These are phyloP conservation scores for Vanderwaltozyma yarrowii DNA, from an alignment of 805 yeast species.

Conservation along the genomic window DNA sequence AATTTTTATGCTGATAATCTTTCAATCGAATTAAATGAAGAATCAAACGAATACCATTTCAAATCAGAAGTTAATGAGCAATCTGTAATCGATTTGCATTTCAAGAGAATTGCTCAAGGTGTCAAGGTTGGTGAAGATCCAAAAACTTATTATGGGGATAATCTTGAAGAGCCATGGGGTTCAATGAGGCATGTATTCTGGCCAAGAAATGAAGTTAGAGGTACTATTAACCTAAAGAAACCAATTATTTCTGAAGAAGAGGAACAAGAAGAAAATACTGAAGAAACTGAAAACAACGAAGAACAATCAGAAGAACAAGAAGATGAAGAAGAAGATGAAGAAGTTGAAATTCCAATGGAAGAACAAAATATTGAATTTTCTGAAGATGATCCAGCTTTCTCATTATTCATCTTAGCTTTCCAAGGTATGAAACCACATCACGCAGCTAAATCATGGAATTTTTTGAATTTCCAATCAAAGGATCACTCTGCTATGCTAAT, in stretches of 20 bases:
- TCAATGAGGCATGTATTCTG: constrained; percentile 92
- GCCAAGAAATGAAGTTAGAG: constrained; percentile 76
- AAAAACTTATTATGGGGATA: constrained; percentile 76
- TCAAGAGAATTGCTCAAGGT: constrained; percentile 60
- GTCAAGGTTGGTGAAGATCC: constrained; percentile 89
- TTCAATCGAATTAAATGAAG: constrained; percentile 49
- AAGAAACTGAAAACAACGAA: constrained; percentile 7
- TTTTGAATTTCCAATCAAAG: constrained; percentile 75
- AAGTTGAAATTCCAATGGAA: constrained; percentile 3
- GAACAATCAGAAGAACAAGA: constrained; percentile 7
- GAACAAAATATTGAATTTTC: constrained; percentile 11
- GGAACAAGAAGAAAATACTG: constrained; percentile 2
- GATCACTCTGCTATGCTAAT: constrained; percentile 70
- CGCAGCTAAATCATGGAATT: constrained; percentile 96
- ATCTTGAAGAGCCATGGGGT: constrained; percentile 86
- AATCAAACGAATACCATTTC: constrained; percentile 41
- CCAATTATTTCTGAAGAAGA: not conserved
- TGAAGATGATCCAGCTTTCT: constrained; percentile 26
- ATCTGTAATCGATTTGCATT: constrained; percentile 57
- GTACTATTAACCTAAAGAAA: constrained; percentile 44
- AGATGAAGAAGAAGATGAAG: constrained; percentile 8
- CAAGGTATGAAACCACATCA: constrained; percentile 99
- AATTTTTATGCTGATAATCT: constrained; percentile 73
- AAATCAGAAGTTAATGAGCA: constrained; percentile 59
- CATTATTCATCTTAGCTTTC: constrained; percentile 91